Conservation (phyloP, 331 rosid species). For the Stylosanthes scabra region DNA sequence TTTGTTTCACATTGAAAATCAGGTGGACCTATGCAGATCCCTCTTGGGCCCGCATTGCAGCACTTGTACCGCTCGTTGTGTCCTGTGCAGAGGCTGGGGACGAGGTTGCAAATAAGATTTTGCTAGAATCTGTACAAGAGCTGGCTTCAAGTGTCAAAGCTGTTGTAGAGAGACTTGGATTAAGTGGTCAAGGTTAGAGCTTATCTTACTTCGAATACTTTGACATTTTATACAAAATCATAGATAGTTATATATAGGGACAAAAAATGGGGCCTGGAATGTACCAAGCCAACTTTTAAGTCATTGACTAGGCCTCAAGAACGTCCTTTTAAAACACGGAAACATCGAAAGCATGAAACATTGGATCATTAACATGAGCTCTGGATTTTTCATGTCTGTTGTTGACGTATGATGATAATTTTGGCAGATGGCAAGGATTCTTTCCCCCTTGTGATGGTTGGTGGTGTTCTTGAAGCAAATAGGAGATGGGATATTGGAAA, state of each 20-base stretch:
- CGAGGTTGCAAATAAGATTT: slow-evolving; percentile 78
- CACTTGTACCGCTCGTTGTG: slow-evolving; percentile 91
- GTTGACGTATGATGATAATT: not conserved
- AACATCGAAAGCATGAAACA: not conserved
- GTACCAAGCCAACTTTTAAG: slow-evolving; percentile 9
- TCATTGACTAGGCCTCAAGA: slow-evolving; percentile 1
- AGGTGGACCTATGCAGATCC: slow-evolving; percentile 99
- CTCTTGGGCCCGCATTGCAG: slow-evolving; percentile 98
- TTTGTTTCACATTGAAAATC: slow-evolving; percentile 45
- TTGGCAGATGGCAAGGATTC: slow-evolving; percentile 72
- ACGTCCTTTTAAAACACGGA: slow-evolving; percentile 6
- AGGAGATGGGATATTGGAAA: slow-evolving; percentile 87
- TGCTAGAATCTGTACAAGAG: slow-evolving; percentile 78
- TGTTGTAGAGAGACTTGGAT: slow-evolving; percentile 84
- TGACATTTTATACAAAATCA: slow-evolving; percentile 11
- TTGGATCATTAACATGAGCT: slow-evolving; percentile 6
- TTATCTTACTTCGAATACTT: not conserved
- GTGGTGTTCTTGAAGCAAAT: slow-evolving; percentile 93
- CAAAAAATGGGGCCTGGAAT: not conserved
- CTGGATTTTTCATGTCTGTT: slow-evolving; percentile 11
- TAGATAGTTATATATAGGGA: slow-evolving; percentile 4
- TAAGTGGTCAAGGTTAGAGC: slow-evolving; percentile 77
- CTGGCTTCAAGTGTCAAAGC: slow-evolving; percentile 88
- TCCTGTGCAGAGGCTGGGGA: slow-evolving; percentile 94
- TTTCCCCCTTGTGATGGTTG: slow-evolving; percentile 95